phyloP scores from a whole-genome alignment of 1,139 yeast genomes.

The Hyphopichia burtonii region DNA sequence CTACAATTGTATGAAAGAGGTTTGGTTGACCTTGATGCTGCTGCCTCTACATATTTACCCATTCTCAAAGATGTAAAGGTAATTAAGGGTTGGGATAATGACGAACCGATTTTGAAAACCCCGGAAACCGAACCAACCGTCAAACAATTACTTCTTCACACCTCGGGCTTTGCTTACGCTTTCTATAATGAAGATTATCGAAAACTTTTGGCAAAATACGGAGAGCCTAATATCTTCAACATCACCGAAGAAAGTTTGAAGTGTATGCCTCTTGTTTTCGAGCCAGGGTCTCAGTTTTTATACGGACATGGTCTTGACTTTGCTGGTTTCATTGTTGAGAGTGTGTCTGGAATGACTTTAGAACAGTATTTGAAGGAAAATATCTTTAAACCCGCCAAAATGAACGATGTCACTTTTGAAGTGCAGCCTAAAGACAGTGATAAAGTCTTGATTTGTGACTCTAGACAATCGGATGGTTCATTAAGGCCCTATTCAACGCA shows the following conservation, averaged over 20 bases:
- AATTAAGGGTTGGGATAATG: constrained; percentile 12
- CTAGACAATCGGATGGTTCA: constrained; percentile 2
- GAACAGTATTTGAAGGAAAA: constrained; percentile 14
- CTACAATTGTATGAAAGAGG: constrained; percentile 18
- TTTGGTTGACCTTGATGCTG: constrained; percentile 16
- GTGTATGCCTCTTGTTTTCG: constrained; percentile 13
- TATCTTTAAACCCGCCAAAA: constrained; percentile 14
- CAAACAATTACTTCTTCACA: constrained; percentile 15
- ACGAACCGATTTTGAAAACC: constrained; percentile 10
- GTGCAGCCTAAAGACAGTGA: constrained; percentile 4
- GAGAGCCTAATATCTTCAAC: constrained; percentile 6
- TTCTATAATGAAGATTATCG: constrained; percentile 12
- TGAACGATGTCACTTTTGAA: constrained; percentile 11
- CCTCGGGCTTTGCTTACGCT: constrained; percentile 17
- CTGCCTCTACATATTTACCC: constrained; percentile 18
- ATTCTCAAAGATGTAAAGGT: constrained; percentile 12
- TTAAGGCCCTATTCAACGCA: constrained; percentile 6
- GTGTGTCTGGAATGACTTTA: constrained; percentile 14
- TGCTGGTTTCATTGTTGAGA: constrained; percentile 17
- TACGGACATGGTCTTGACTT: constrained; percentile 18
- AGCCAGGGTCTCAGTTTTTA: constrained; percentile 18
- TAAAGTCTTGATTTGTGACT: background rate
- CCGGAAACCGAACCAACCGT: constrained; percentile 13
- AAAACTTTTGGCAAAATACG: constrained; percentile 5
- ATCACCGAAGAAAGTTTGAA: constrained; percentile 6